Base-by-base conservation (phyloP, 331 rosid genomes). In the Prunus yedoensis region DNA sequence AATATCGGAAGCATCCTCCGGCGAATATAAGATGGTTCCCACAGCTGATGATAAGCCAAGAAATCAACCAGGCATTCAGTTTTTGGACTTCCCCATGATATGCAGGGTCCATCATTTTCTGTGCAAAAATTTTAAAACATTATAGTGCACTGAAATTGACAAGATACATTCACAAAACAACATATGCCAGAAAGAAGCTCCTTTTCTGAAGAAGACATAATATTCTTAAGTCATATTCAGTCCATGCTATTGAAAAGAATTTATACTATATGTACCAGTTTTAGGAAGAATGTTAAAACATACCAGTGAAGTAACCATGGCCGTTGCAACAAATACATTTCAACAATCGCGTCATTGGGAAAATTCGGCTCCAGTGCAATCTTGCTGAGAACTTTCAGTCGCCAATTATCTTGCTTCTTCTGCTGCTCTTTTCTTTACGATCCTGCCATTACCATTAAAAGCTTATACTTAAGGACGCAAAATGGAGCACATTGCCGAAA, bases 11-110 rank as follows among this genome's bases (percentile, higher is more conserved):
- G 85, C 80, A 94, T 78, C 80, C 57, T 85, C 80, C 67, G 85
- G 43, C 92, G 90, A 75, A 85, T 41, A 75, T 90, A 94, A 18
- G 93, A 84, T 2, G 96, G 99, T 50, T 87, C 83, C 99, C 99
- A 94, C 28, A 47, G 73, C 75, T 86, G 92, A 85, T 94, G 93
- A 77, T 86, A 86, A 47, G 76, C 83, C 72, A 94, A 81, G 83
- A 90, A 92, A 67, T 88, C 91, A 70, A 88, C 77, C 80, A 94
- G 60, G 83, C 85, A 63, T 68, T 85, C 97, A 46, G 87, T 83
- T 49, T 89, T 84, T 14, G 96, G 97, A 66, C 78, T 85, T 79
- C 71, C 85, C 96, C 97, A 92, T 21, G 78, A 70, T 68, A 89
- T 67, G 86, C 66, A 57, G 66, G 87, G 92, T 61, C 82, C 90